Percentiles rank a stretch among this genome's conserved stretches.
Evolutionary conservation across 2,329 filamentous ascomycete species (phyloP).

Genomic region (Hypocrella siamensis): DNA sequence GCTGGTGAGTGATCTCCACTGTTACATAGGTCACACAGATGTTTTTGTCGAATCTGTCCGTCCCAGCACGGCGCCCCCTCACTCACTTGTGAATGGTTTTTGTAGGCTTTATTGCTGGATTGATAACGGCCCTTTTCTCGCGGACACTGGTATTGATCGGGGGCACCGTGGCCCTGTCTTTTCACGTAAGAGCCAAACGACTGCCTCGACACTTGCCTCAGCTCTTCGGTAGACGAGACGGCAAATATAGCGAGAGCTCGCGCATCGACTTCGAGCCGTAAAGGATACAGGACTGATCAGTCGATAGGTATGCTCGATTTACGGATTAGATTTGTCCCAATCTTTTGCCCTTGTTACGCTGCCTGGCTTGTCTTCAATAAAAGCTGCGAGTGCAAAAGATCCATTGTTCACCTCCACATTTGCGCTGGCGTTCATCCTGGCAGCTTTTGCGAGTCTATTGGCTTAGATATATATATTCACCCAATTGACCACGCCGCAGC

Average conservation of each 20-base stretch:
- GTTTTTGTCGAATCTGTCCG: background rate
- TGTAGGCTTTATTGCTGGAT: conserved; percentile 43
- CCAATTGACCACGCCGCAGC: background rate
- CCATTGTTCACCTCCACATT: conserved; percentile 55
- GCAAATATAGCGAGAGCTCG: background rate
- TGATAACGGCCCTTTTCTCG: conserved; percentile 56
- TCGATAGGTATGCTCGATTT: conserved; percentile 22
- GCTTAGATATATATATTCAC: too few relatives aligned
- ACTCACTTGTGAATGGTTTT: background rate
- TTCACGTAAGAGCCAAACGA: conserved; percentile 36
- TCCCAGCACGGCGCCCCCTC: background rate
- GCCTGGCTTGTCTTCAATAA: conserved; percentile 20
- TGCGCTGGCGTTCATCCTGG: conserved; percentile 56
- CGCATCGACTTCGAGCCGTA: background rate
- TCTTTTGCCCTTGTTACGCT: conserved; percentile 20
- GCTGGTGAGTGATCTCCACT: conserved; percentile 22
- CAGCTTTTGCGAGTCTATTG: conserved; percentile 32
- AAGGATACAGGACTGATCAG: background rate
- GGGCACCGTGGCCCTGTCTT: conserved; percentile 44
- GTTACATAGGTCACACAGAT: background rate
- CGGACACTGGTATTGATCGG: conserved; percentile 52
- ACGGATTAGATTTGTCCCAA: conserved; percentile 23
- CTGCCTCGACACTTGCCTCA: conserved; percentile 6
- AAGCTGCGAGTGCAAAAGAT: conserved; percentile 37
- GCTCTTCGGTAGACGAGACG: background rate